phyloP scores from a whole-genome alignment of 176 grass and related monocot genomes.

The Rhynchospora breviuscula region DNA sequence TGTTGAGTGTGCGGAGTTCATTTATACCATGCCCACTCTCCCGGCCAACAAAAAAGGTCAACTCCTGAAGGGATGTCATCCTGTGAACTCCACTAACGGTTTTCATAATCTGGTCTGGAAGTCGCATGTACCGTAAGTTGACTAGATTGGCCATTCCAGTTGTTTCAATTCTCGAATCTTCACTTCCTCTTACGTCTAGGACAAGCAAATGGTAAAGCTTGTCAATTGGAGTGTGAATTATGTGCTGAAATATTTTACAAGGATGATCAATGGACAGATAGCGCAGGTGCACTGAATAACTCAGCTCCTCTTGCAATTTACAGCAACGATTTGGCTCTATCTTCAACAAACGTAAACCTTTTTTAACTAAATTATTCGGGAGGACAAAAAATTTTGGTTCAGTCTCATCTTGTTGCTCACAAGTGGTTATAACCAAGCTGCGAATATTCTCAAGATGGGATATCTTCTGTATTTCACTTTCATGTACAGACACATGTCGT shows the following conservation, averaged over 20 bases:
- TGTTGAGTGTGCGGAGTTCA: conserved; percentile 24
- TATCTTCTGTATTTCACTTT: too few species aligned
- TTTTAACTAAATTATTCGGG: not conserved
- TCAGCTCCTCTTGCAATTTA: not conserved
- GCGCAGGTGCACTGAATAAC: conserved; percentile 18
- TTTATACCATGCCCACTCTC: conserved; percentile 12
- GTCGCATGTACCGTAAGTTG: not conserved
- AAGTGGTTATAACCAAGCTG: not conserved
- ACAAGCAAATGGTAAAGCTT: conserved; percentile 20
- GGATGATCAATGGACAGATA: conserved; percentile 20
- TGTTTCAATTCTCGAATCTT: not conserved
- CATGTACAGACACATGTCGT: too few species aligned
- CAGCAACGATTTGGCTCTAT: too few species aligned
- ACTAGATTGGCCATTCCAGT: not conserved
- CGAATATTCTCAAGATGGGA: too few species aligned
- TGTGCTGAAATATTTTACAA: not conserved
- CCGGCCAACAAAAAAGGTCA: conserved; percentile 10
- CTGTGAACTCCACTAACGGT: conserved; percentile 18
- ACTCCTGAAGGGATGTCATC: conserved; percentile 33
- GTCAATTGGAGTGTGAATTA: not conserved
- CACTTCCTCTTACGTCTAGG: not conserved
- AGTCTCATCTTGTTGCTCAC: not conserved
- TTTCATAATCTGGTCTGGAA: not conserved
- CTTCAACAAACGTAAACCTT: too few species aligned
- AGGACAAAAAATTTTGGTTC: not conserved